Conservation (phyloP, 2,329 filamentous ascomycete genomes). For the Verticillium albo-atrum region DNA sequence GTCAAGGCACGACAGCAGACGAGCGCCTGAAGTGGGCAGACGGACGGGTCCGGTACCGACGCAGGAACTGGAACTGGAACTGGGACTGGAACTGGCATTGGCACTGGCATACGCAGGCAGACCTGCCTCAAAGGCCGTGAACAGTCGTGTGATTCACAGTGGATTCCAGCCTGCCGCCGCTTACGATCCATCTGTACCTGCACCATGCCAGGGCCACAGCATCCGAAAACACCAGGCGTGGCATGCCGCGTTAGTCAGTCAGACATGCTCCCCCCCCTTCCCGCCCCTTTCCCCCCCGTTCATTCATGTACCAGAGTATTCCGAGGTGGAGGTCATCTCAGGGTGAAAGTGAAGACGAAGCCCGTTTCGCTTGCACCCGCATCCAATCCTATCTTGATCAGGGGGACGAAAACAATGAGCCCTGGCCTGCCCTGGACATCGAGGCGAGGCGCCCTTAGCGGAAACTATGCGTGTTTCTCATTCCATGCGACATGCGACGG, state of each 20-base stretch:
- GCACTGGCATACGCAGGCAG: no score
- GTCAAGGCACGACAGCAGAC: background rate
- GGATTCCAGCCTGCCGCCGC: background rate
- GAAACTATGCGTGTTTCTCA: conserved; percentile 3
- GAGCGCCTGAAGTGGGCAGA: background rate
- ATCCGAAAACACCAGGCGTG: background rate
- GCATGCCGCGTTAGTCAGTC: background rate
- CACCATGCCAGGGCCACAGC: background rate
- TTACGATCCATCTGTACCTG: background rate
- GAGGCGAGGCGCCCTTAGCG: background rate
- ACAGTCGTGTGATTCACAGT: background rate
- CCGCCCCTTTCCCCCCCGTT: background rate
- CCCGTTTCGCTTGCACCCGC: background rate
- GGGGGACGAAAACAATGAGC: background rate
- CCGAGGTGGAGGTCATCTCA: no score
- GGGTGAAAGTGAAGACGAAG: background rate
- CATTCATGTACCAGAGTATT: no score
- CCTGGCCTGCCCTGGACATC: background rate
- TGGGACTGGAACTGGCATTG: background rate
- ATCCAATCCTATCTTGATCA: background rate
- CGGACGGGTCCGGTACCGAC: background rate
- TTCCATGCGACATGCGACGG: background rate
- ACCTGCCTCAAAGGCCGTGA: background rate
- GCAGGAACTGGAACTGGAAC: background rate
- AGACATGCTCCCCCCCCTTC: background rate